A percentile compares a stretch with the other conserved stretches of the same genome.
Conservation (phyloP, 139 green algal genomes). For the Prasinococcaceae sp. region DNA sequence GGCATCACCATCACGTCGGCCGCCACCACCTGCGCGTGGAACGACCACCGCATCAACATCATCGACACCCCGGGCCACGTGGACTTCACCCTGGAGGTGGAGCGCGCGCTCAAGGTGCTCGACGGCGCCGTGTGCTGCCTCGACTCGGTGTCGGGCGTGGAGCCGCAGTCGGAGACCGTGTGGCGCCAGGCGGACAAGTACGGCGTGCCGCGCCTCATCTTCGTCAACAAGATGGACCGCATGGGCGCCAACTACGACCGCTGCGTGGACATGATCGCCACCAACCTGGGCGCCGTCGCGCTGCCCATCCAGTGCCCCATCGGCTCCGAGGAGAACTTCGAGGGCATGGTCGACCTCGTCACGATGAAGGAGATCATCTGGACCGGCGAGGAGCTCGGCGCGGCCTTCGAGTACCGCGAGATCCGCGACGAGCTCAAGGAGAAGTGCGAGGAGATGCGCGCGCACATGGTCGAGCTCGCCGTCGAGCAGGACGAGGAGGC, state of each 20-base stretch:
- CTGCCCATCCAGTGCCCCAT: slow-evolving; percentile 76
- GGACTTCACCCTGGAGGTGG: slow-evolving; percentile 44
- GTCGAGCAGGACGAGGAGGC: slow-evolving; percentile 65
- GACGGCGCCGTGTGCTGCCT: slow-evolving; percentile 94
- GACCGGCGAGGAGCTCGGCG: slow-evolving; percentile 86
- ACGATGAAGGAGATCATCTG: slow-evolving; percentile 92
- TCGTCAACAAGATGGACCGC: slow-evolving; percentile 99
- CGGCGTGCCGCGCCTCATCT: slow-evolving; percentile 86
- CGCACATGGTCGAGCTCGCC: slow-evolving; percentile 73
- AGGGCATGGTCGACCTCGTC: slow-evolving; percentile 89
- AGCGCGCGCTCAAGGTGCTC: slow-evolving; percentile 95
- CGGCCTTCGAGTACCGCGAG: slow-evolving; percentile 62
- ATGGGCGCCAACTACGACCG: slow-evolving; percentile 94
- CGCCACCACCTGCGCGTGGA: slow-evolving; percentile 92
- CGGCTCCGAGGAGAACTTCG: slow-evolving; percentile 80
- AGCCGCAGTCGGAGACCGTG: slow-evolving; percentile 87
- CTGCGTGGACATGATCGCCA: slow-evolving; percentile 58
- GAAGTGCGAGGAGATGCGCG: slow-evolving; percentile 64
- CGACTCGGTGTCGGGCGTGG: slow-evolving; percentile 89
- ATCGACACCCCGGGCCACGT: slow-evolving; percentile 97
- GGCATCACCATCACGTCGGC: slow-evolving; percentile 99
- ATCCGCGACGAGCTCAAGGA: slow-evolving; percentile 82
- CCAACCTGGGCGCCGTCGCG: slow-evolving; percentile 76
- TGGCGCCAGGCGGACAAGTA: slow-evolving; percentile 99
- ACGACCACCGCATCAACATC: slow-evolving; percentile 96